Evolutionary conservation across 176 grass and related monocot species (phyloP).

Genomic region (Oryza nivara): DNA sequence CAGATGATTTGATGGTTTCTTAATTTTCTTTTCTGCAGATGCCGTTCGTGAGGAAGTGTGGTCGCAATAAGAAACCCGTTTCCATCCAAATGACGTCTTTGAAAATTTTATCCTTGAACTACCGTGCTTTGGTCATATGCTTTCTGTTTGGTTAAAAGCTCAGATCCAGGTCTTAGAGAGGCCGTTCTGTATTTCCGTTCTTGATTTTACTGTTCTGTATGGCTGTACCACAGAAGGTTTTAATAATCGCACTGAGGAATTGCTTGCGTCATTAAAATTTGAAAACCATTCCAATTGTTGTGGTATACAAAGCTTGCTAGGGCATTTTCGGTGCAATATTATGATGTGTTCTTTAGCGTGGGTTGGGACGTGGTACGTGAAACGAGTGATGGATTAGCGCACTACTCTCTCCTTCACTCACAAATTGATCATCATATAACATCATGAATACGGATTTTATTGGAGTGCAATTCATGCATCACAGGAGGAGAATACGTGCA

Average conservation of each 20-base stretch:
- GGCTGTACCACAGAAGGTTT: constrained; percentile 21
- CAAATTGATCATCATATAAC: no score
- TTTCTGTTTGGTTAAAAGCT: constrained; percentile 9
- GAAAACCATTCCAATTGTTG: not conserved
- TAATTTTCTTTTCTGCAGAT: constrained; percentile 25
- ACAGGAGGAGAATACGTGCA: no score
- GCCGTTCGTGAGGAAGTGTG: not conserved
- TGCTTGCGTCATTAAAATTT: constrained; percentile 1
- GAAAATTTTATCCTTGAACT: not conserved
- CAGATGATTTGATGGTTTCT: constrained; percentile 23
- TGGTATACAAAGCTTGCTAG: not conserved
- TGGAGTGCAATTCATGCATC: no score
- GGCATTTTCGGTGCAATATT: no score
- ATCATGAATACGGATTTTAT: no score
- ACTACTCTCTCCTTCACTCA: no score
- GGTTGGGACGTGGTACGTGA: not conserved
- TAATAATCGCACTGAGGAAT: constrained; percentile 33
- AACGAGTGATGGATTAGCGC: no score
- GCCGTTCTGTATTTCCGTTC: not conserved
- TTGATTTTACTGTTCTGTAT: constrained; percentile 1
- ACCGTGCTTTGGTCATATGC: not conserved
- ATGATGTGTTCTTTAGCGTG: no score
- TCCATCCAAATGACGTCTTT: constrained; percentile 13
- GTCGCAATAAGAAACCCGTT: constrained; percentile 34
- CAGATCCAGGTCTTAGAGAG: not conserved